phyloP scores from a whole-genome alignment of 805 yeast species.

The Starmerella potacharoeniae region DNA sequence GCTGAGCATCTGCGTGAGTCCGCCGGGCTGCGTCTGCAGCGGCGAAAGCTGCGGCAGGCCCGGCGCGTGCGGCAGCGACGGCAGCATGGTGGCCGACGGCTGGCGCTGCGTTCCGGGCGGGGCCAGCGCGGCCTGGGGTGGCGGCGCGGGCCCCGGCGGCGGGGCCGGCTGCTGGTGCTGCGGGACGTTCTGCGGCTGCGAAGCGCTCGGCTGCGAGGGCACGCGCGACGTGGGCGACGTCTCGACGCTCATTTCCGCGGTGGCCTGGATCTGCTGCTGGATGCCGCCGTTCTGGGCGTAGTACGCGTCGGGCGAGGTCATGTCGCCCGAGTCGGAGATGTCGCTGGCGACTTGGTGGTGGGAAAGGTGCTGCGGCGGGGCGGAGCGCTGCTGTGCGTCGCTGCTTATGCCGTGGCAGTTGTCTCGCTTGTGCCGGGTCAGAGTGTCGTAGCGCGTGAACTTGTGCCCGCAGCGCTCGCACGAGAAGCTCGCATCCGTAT shows the following conservation, averaged over 20 bases:
- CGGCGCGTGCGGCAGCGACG: neutral
- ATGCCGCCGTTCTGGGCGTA: neutral
- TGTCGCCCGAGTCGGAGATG: neutral
- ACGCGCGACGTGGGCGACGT: conserved; percentile 3
- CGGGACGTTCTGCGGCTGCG: conserved; percentile 1
- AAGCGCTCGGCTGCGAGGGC: neutral
- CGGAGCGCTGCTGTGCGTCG: neutral
- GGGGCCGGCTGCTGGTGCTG: neutral
- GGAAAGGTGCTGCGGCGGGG: neutral
- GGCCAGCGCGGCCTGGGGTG: neutral
- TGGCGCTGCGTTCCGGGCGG: neutral
- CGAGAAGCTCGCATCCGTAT: conserved; percentile 37
- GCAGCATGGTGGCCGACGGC: neutral
- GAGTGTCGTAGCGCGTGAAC: conserved; percentile 68
- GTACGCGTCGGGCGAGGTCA: neutral
- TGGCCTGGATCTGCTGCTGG: neutral
- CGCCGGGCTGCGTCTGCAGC: neutral
- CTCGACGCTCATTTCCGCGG: conserved; percentile 1
- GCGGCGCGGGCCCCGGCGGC: neutral
- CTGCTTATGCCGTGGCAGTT: conserved; percentile 28
- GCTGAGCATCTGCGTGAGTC: neutral
- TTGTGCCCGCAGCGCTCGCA: conserved; percentile 51
- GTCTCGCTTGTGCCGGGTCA: conserved; percentile 52
- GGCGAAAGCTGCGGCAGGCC: neutral
- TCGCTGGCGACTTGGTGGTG: neutral